phyloP scores from a whole-genome alignment of 768 basidiomycete genomes.

The Rubroboletus satanas region DNA sequence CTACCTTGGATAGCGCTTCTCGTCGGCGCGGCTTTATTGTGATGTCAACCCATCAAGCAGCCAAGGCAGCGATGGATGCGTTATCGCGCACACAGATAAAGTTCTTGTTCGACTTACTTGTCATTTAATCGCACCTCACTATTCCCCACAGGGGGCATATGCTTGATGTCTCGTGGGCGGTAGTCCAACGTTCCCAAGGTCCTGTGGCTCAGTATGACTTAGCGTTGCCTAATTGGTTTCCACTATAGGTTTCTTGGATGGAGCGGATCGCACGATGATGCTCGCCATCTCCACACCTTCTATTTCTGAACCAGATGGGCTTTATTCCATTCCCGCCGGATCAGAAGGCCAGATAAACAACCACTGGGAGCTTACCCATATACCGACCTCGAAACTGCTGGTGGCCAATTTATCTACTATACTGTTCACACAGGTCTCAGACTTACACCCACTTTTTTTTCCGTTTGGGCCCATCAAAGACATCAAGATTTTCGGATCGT shows the following conservation, averaged over 20 bases:
- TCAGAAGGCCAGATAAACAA: constrained; percentile 31
- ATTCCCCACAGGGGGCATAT: constrained; percentile 53
- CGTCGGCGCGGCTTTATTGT: constrained; percentile 81
- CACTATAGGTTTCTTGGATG: constrained; percentile 67
- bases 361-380: constrained; percentile 32
- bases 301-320: constrained; percentile 26
- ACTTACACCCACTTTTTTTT: constrained; percentile 68
- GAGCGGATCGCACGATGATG: constrained; percentile 69
- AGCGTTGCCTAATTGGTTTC: constrained; percentile 3
- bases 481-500: constrained; percentile 45
- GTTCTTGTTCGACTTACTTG: constrained; percentile 36
- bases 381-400: constrained; percentile 51
- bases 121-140: not conserved
- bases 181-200: constrained; percentile 85
- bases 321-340: constrained; percentile 22
- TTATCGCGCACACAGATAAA: constrained; percentile 68
- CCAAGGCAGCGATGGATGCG: constrained; percentile 60
- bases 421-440: constrained; percentile 62
- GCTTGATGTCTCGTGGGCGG: constrained; percentile 83
- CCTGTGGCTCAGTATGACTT: not conserved
- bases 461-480: constrained; percentile 69
- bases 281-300: constrained; percentile 46
- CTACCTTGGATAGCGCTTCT: constrained; percentile 80
- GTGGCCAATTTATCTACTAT: constrained; percentile 63
- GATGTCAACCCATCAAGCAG: constrained; percentile 72